These are phyloP conservation scores for Teratosphaeria epicoccoides DNA, from an alignment of 2,329 filamentous ascomycete species.

Conservation along the genomic window DNA sequence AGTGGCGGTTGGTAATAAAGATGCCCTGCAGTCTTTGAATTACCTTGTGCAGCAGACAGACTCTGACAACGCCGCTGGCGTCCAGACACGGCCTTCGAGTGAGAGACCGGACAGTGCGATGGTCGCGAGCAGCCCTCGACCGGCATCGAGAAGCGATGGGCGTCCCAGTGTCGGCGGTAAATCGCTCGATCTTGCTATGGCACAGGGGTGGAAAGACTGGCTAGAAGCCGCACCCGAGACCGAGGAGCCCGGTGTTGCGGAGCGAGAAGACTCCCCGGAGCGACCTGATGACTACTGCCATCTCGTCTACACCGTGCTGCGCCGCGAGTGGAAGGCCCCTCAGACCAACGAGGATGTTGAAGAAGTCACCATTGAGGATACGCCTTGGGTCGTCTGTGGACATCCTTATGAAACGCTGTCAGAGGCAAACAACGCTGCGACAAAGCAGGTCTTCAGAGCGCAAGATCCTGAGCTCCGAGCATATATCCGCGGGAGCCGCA, in stretches of 20 bases:
- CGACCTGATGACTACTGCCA: conserved; percentile 7
- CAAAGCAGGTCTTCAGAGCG: not conserved
- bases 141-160: not conserved
- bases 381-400: conserved; percentile 5
- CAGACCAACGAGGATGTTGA: conserved; percentile 3
- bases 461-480: not conserved
- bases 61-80: not conserved
- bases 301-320: conserved; percentile 6
- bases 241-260: conserved; percentile 1
- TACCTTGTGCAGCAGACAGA: not conserved
- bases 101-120: not conserved
- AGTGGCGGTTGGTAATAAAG: conserved; percentile 5
- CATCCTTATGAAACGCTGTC: not conserved
- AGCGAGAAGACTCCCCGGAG: not conserved
- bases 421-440: conserved; percentile 3
- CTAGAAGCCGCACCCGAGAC: not conserved
- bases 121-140: not conserved
- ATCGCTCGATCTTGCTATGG: not conserved
- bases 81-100: not conserved
- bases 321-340: conserved; percentile 4
- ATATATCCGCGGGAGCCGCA: not conserved
- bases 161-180: not conserved
- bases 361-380: conserved; percentile 2
- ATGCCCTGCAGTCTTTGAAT: conserved; percentile 8
- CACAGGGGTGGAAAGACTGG: not conserved